These are phyloP conservation scores for Phoenix dactylifera DNA, from an alignment of 176 grass and related monocot species.

Conservation along the genomic window DNA sequence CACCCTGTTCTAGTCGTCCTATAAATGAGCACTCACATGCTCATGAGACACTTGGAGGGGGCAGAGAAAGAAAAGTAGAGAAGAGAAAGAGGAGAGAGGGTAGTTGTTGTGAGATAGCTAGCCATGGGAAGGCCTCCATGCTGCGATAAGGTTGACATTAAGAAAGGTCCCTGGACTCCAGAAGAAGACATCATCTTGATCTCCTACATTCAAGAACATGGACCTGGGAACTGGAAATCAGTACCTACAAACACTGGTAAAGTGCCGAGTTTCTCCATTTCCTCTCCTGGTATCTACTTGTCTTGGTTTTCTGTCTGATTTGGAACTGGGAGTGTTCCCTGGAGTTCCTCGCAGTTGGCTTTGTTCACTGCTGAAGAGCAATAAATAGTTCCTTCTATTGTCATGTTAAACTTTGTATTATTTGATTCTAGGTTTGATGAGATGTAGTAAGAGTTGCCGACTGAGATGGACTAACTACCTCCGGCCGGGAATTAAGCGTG, in stretches of 20 bases:
- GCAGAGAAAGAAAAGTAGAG: neutral
- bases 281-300: no score
- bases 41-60: conserved; percentile 2
- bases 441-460: conserved; percentile 89
- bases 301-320: no score
- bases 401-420: no score
- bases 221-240: conserved; percentile 76
- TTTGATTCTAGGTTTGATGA: conserved; percentile 35
- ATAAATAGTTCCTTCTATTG: no score
- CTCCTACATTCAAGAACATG: conserved; percentile 80
- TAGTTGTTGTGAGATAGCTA: neutral
- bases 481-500: conserved; percentile 59
- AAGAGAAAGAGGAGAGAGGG: no score
- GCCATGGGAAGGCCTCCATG: conserved; percentile 73
- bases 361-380: no score
- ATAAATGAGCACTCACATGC: conserved; percentile 23
- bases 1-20: conserved; percentile 14
- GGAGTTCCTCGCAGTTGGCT: neutral
- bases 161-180: conserved; percentile 90
- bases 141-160: conserved; percentile 64
- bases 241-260: conserved; percentile 60
- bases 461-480: conserved; percentile 94
- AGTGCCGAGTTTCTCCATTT: neutral
- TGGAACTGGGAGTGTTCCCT: neutral
- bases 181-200: conserved; percentile 85